Base-by-base conservation (phyloP, 2,329 filamentous ascomycete genomes). In the Xylaria sp. region DNA sequence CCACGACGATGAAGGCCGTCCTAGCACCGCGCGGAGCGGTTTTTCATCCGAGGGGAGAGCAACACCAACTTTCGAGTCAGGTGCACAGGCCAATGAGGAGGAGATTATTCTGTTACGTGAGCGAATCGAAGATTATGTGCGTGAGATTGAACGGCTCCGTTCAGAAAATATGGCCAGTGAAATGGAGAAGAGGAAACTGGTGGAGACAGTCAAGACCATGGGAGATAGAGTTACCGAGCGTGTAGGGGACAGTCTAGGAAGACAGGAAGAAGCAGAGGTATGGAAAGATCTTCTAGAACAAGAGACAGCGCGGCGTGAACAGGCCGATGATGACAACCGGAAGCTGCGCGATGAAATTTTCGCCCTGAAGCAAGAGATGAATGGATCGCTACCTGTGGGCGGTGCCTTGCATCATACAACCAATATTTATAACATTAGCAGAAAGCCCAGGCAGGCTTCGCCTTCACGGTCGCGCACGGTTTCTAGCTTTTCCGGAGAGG, bases 281-380 rank as follows among this genome's bases (percentile, higher is more conserved):
- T 97, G 93, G 91, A 97, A 97, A 78, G 95, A 97, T 74, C 88
- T 98, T 69, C 87, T 97, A 30, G 93, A 97, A 76, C 93, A 96
- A 72, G 96, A 99, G 80, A 96, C 93, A 2, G 91, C 91, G 3
- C 89, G 94, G 34, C 89, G 95, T 66, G 95, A 97, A 79, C 93
- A 97, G 79, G 89, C 92, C 0, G 94, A 98, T 72, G 93, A 97
- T 48, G 94, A 98, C 72, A 94, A 94, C 73, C 90, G 90, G 72
- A 90, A 87, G 74, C 86, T 98, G 18, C 89, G 93, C 7, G 94
- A 97, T 65, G 95, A 99, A 76, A 82, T 97, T 3, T 91, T 93
- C 75, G 90, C 91, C 30, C 79, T 97, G 48, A 89, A 87, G 77
- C 87, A 88, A 68, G 88, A 90, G 60, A 76, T 86, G 48, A 81